Evolutionary conservation across 257 asterid species (phyloP), one percentile per base, ranked within the genome.

Genomic region (Plantago major): DNA sequence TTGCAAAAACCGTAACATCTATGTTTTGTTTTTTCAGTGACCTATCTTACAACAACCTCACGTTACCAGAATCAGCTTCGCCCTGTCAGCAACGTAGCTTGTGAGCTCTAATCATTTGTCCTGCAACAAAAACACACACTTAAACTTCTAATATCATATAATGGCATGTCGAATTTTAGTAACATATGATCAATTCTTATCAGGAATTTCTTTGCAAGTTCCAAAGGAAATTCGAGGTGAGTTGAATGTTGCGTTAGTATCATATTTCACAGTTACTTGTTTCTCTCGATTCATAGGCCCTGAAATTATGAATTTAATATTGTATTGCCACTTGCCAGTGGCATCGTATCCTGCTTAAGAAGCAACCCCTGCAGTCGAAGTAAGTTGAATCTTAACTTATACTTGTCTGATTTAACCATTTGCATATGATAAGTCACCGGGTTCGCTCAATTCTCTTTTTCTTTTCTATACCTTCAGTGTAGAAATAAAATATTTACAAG

Each of bases 131-230:
- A 9, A 15, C 58, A 52, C n/a, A n/a, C 58, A 18, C 11, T 12
- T 40, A 60, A 6, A 9, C n/a, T 7, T 3, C 28, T 1, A 7
- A 28, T 18, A 15, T n/a, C 38, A 15, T 40, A 18, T 57, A 12
- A 33, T 12, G 4, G 3, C 26, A 6, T 58, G 26, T 52, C 52
- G 44, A 2, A 19, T 60, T 67, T 73, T 26, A 73, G 61, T 73
- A 48, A 58, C 58, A 3, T 37, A 26, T 55, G 33, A 22, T 60
- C 22, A 12, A 17, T 63, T 62, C 40, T 18, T 52, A 50, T 26
- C 86, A 79, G 91, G 72, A 84, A 84, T 66, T 68, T 84, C 76
- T 84, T 84, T 55, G 87, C 87, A 11, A 77, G 84, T 86, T 72
- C 85, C 11, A 69, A 66, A 51, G 79, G 76, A 65, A 81, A 79